A percentile compares a stretch with the other conserved stretches of the same genome.
phyloP scores from a whole-genome alignment of 495 filamentous ascomycete genomes.

The Penicilliopsis zonata region DNA sequence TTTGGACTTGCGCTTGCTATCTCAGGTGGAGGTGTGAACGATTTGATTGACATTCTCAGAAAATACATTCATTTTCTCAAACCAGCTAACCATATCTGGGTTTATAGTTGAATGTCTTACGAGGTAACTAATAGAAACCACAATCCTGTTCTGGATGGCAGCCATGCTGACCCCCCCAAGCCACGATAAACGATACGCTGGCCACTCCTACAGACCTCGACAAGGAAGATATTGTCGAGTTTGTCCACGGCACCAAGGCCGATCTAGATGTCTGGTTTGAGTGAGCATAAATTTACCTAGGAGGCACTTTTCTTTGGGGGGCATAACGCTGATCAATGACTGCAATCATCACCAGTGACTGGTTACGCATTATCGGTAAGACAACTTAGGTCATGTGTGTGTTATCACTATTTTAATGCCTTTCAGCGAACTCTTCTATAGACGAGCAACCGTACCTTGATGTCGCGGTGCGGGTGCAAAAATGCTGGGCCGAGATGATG shows the following conservation, averaged over 20 bases:
- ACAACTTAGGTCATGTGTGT: slow-evolving; percentile 1
- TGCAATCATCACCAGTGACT: slow-evolving; percentile 26
- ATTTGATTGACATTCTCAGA: no score
- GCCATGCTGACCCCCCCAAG: slow-evolving; percentile 6
- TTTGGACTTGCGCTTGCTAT: slow-evolving; percentile 36
- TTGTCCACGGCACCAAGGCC: slow-evolving; percentile 31
- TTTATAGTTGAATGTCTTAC: slow-evolving; percentile 26
- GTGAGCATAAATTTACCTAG: slow-evolving; percentile 11
- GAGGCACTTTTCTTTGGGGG: background rate
- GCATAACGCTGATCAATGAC: background rate
- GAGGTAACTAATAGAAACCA: slow-evolving; percentile 18
- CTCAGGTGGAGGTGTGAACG: slow-evolving; percentile 36
- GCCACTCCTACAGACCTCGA: slow-evolving; percentile 8
- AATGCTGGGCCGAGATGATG: slow-evolving; percentile 38
- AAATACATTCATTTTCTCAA: slow-evolving; percentile 2
- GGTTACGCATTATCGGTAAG: slow-evolving; percentile 31
- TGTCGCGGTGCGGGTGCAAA: slow-evolving; percentile 28
- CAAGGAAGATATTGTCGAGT: slow-evolving; percentile 21
- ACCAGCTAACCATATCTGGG: slow-evolving; percentile 1
- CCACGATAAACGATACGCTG: slow-evolving; percentile 22
- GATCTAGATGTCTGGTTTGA: slow-evolving; percentile 37
- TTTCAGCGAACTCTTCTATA: slow-evolving; percentile 13
- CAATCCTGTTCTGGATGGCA: background rate
- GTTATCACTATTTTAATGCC: background rate
- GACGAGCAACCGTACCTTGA: slow-evolving; percentile 25